Evolutionary conservation across 495 filamentous ascomycete species (phyloP).

Genomic region (Physcia stellaris): DNA sequence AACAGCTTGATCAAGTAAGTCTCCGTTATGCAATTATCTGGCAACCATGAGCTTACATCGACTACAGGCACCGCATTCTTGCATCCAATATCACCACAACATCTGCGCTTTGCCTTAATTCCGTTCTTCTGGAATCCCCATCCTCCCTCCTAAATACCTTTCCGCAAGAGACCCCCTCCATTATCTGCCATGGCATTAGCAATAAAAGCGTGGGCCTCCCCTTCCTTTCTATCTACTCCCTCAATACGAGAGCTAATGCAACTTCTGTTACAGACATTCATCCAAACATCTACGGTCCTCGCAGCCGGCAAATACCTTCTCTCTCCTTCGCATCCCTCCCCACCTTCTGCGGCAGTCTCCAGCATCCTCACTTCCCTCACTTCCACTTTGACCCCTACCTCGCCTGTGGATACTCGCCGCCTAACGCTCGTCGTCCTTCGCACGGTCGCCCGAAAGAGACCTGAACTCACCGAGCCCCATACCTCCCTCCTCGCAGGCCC

Average conservation of each 20-base stretch:
- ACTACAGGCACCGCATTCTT: slow-evolving; percentile 51
- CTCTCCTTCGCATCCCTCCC: slow-evolving; percentile 31
- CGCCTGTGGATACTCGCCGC: slow-evolving; percentile 67
- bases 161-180: slow-evolving; percentile 51
- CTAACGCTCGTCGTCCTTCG: slow-evolving; percentile 81
- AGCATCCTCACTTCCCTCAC: slow-evolving; percentile 65
- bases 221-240: not conserved
- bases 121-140: slow-evolving; percentile 70
- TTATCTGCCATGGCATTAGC: slow-evolving; percentile 69
- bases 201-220: slow-evolving; percentile 49
- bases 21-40: not conserved
- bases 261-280: no score
- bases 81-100: slow-evolving; percentile 51
- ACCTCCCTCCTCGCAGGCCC: slow-evolving; percentile 63
- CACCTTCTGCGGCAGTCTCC: slow-evolving; percentile 49
- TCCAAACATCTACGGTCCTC: slow-evolving; percentile 79
- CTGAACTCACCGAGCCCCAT: slow-evolving; percentile 66
- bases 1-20: slow-evolving; percentile 56
- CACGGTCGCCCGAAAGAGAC: slow-evolving; percentile 62
- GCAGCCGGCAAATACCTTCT: slow-evolving; percentile 94
- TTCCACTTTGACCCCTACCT: slow-evolving; percentile 58
- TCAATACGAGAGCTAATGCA: slow-evolving; percentile 31
- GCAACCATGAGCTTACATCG: not conserved
- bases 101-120: slow-evolving; percentile 74
- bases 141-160: slow-evolving; percentile 50